Percentiles rank a stretch among this genome's conserved stretches.
Conservation (phyloP, 768 basidiomycete species). For the Mycena filopes region DNA sequence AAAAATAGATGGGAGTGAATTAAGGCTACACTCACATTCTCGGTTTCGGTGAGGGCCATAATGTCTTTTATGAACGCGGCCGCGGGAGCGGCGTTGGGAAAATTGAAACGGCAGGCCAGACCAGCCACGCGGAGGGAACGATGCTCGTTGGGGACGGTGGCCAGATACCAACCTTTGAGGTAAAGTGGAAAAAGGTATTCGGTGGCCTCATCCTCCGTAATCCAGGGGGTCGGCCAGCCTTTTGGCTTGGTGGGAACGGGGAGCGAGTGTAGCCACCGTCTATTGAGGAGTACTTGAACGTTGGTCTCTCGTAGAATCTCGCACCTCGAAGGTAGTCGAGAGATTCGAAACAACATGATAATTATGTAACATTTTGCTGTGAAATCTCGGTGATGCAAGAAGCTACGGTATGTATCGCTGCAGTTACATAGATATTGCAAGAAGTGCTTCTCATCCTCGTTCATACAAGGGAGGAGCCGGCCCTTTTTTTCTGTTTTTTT, state of each 20-base stretch:
- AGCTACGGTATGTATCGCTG: no score
- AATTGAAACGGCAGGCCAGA: slow-evolving; percentile 21
- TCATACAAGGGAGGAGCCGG: no score
- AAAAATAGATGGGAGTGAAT: neutral
- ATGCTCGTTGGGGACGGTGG: neutral
- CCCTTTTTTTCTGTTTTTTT: no score
- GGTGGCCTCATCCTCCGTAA: slow-evolving; percentile 22
- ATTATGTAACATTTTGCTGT: no score
- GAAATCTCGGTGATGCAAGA: no score
- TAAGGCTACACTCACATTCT: slow-evolving; percentile 12
- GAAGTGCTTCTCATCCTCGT: no score
- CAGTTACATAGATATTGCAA: no score
- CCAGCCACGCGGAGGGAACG: slow-evolving; percentile 1
- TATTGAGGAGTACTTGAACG: no score
- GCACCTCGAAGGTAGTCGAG: no score
- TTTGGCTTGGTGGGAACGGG: slow-evolving; percentile 14
- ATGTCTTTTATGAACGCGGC: slow-evolving; percentile 21
- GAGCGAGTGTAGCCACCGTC: slow-evolving; percentile 10
- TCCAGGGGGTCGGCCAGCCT: slow-evolving; percentile 32
- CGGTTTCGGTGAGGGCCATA: slow-evolving; percentile 20
- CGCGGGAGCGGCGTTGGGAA: slow-evolving; percentile 2
- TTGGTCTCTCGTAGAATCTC: no score
- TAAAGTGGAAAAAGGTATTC: slow-evolving; percentile 29
- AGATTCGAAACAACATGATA: no score
- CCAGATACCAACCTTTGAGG: slow-evolving; percentile 25